phyloP scores from a whole-genome alignment of 2,329 filamentous ascomycete species.

The Ramichloridium luteum region DNA sequence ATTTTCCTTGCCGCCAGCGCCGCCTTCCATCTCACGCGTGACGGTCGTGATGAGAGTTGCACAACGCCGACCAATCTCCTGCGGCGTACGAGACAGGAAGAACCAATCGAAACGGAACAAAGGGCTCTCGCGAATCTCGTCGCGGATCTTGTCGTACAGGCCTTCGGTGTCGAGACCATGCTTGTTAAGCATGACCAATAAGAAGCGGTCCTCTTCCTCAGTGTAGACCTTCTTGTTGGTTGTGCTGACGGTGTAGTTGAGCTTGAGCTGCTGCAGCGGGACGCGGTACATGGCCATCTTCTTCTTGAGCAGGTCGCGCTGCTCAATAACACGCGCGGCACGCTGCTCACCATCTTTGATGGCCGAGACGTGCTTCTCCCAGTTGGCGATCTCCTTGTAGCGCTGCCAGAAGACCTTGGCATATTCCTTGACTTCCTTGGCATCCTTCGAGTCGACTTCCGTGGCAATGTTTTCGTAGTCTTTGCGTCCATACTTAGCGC shows the following conservation, averaged over 20 bases:
- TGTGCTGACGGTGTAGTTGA: constrained; percentile 97
- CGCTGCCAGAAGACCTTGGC: constrained; percentile 95
- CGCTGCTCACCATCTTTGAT: constrained; percentile 92
- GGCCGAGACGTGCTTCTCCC: constrained; percentile 72
- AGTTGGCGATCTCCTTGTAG: constrained; percentile 81
- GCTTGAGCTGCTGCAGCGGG: constrained; percentile 91
- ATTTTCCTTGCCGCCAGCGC: constrained; percentile 38
- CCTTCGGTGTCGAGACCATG: constrained; percentile 84
- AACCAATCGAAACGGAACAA: constrained; percentile 99
- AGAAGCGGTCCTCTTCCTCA: constrained; percentile 91
- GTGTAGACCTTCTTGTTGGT: constrained; percentile 99
- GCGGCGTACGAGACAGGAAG: constrained; percentile 85
- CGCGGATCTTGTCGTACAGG: constrained; percentile 88
- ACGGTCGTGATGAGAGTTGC: constrained; percentile 90
- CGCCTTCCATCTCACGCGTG: constrained; percentile 77
- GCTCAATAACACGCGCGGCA: constrained; percentile 75
- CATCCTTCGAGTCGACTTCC: constrained; percentile 82
- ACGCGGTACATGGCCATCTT: constrained; percentile 97
- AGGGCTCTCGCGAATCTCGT: constrained; percentile 88
- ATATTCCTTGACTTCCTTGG: constrained; percentile 77
- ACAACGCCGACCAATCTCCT: constrained; percentile 84
- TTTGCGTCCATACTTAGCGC: constrained; percentile 77
- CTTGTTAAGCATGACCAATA: constrained; percentile 84
- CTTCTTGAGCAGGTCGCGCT: constrained; percentile 83
- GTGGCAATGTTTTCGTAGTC: constrained; percentile 76